Evolutionary conservation across 352 stramenopile genomes (phyloP), one percentile per base, ranked within the genome.

Genomic region (Phytophthora rubi): DNA sequence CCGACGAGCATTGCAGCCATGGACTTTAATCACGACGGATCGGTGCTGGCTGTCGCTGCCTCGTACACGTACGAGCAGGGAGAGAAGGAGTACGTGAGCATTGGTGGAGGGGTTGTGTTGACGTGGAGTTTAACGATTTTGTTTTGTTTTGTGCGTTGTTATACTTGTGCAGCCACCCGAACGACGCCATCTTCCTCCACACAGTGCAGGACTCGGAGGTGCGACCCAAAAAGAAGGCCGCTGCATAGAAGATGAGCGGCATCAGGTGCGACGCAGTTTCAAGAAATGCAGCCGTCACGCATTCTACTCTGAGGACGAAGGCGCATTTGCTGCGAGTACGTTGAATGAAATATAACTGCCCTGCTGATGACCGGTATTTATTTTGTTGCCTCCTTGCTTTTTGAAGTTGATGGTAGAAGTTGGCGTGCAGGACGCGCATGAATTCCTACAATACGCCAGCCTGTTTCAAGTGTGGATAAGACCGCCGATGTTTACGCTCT

Each of bases 51-150:
- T 15, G 89, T 99, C 58, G 97, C 97, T 0, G 85, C 90, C 53
- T 98, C 91, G 28, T 99, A 99, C 84, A 99, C 97, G 4, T 99
- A 98, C 80, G 97, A 99, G 80, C 90, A 99, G 73, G 97, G 97
- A 30, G 97, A 99, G 68, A 97, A 98, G 72, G 96, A 99, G 90
- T 93, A 80, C 61, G 85, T 85, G 44, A 4, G 5, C 9, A 12
- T 15, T 42, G 35, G 6, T 42, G 33, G 4, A 15, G 33, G 33
- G 33, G 33, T 15, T 9, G 8, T 39, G 13, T 12, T 39, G 33
- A 39, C 44, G 42, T 45, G 65, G 23, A 44, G 18, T 51, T 26
- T 53, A 16, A 18, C 44, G 71, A 10, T 68, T 10, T 26, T 26
- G 23, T 3, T 26, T 26, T 26, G 23, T 26, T 26, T 26, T 26